Percentiles rank a stretch among this genome's conserved stretches.
Conservation (phyloP, 257 asterid species). For the Solanum lycopersicoides region DNA sequence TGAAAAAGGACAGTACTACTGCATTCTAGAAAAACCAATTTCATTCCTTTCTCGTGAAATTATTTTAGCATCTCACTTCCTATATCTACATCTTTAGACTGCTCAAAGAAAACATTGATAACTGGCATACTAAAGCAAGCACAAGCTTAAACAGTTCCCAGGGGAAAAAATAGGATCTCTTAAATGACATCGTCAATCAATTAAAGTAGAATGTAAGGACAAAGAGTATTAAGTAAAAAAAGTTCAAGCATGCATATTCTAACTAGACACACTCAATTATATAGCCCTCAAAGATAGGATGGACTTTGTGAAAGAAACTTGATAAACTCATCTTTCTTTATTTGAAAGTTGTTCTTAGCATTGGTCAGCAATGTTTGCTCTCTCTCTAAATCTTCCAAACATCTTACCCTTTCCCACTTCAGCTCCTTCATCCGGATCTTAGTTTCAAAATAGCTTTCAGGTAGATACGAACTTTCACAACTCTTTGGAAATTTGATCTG, state of each 20-base stretch:
- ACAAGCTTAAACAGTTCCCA: not conserved
- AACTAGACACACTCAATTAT: not conserved
- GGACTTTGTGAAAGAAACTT: slow-evolving; percentile 42
- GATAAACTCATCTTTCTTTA: slow-evolving; percentile 51
- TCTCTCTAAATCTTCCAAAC: slow-evolving; percentile 50
- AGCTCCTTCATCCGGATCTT: slow-evolving; percentile 44
- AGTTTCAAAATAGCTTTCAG: slow-evolving; percentile 24
- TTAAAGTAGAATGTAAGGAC: not conserved
- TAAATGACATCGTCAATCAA: not conserved
- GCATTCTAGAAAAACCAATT: not conserved
- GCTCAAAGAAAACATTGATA: not conserved
- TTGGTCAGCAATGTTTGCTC: slow-evolving; percentile 39
- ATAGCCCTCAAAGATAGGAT: slow-evolving; percentile 44
- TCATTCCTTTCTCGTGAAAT: not conserved
- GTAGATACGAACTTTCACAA: slow-evolving; percentile 19
- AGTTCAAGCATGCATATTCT: not conserved
- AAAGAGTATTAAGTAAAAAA: not conserved
- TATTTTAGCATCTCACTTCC: not conserved
- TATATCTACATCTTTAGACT: not conserved
- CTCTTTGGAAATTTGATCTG: slow-evolving; percentile 51
- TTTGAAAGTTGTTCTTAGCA: slow-evolving; percentile 37
- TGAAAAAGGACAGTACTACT: not conserved
- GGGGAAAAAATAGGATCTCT: not conserved
- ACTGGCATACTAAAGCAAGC: not conserved
- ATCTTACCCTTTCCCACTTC: slow-evolving; percentile 56